Evolutionary conservation across 306 rosid genomes (phyloP).

Genomic region (Vicia faba): DNA sequence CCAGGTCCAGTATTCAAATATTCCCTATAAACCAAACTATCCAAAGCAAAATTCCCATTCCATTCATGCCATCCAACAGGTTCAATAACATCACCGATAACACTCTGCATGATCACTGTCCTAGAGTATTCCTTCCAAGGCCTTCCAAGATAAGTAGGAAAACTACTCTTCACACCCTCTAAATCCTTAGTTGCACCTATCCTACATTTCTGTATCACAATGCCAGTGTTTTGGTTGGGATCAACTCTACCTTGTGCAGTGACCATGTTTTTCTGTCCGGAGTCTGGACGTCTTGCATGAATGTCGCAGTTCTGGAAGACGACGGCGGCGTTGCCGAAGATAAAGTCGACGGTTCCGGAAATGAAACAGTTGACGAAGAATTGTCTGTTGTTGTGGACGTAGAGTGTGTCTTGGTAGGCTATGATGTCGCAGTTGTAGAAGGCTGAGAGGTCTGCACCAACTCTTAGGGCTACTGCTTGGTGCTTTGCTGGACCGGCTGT

Average conservation of each 20-base stretch:
- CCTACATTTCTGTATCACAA: slow-evolving; percentile 73
- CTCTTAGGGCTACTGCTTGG: slow-evolving; percentile 91
- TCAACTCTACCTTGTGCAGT: slow-evolving; percentile 87
- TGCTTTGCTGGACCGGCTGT: slow-evolving; percentile 90
- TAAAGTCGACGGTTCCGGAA: slow-evolving; percentile 81
- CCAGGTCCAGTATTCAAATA: slow-evolving; percentile 75
- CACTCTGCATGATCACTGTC: slow-evolving; percentile 69
- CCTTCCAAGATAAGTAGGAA: slow-evolving; percentile 74
- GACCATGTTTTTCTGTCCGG: slow-evolving; percentile 90
- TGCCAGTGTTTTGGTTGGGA: slow-evolving; percentile 93
- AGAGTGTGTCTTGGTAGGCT: slow-evolving; percentile 90
- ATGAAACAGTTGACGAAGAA: slow-evolving; percentile 61
- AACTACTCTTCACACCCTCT: slow-evolving; percentile 38
- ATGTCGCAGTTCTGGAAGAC: slow-evolving; percentile 80
- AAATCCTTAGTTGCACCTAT: slow-evolving; percentile 80
- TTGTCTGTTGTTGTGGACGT: slow-evolving; percentile 90
- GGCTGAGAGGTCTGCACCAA: slow-evolving; percentile 85
- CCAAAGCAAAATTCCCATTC: slow-evolving; percentile 74
- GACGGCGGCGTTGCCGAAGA: slow-evolving; percentile 79
- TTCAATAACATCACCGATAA: slow-evolving; percentile 59
- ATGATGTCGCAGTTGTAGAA: slow-evolving; percentile 70
- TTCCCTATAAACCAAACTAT: slow-evolving; percentile 69
- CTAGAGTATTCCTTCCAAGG: slow-evolving; percentile 94
- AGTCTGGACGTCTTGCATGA: slow-evolving; percentile 70
- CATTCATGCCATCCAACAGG: slow-evolving; percentile 83